Base-by-base conservation (phyloP, 139 green algal genomes). In the Gonium pectorale region DNA sequence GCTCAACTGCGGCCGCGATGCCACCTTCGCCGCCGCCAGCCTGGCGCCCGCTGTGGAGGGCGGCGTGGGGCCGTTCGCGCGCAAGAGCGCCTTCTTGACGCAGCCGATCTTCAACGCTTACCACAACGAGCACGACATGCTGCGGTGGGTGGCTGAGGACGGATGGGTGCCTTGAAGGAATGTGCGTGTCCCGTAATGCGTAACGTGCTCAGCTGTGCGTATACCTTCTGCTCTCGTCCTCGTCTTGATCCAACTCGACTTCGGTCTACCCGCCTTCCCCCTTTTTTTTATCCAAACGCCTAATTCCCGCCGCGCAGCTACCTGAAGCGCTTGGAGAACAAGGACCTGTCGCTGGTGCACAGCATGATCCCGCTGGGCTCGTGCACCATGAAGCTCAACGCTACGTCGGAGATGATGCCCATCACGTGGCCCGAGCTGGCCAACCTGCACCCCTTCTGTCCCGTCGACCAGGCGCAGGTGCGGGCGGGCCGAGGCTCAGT, bases 361-460 rank as follows among this genome's bases (percentile, higher is more conserved):
- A 97, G 91, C 83, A 99, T 99, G 98, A 99, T 99, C 86, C 93
- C 98, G 22, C 92, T 99, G 75, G 98, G 98, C 81, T 97, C 91
- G 15, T 99, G 98, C 93, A 99, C 98, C 71, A 99, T 99, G 98
- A 99, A 99, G 96, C 96, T 99, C 37, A 99, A 99, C 87, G 95
- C 97, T 54, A 98, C 97, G 19, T 92, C 81, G 46, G 97, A 99
- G 94, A 99, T 99, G 98, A 97, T 99, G 46, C 97, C 98, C 56
- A 95, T 99, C 90, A 99, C 97, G 6, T 99, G 97, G 98, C 94
- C 94, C 37, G 97, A 99, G 94, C 94, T 99, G 43, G 96, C 95
- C 41, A 96, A 96, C 90, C 90, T 99, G 62, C 98, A 99, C 90
- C 98, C 98, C 79, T 99, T 97, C 90, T 94, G 88, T 29, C 97